Evolutionary conservation across 2,329 filamentous ascomycete genomes (phyloP), one percentile per base, ranked within the genome.

Genomic region (Blastomyces parvus): DNA sequence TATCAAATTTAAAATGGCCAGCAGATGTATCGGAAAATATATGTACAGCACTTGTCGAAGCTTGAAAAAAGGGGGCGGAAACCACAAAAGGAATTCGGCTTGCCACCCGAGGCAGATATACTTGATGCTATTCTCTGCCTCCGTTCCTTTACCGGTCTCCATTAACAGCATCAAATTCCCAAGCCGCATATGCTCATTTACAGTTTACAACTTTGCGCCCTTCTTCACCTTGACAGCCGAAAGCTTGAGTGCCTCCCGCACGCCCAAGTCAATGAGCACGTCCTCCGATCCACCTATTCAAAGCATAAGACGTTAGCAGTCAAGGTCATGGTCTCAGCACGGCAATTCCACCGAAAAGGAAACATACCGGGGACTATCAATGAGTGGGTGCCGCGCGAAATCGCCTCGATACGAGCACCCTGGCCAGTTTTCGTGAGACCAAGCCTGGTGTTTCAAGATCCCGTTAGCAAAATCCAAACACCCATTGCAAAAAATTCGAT

Each of bases 241-340:
- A 46, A 58, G 52, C 58, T 66, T 66, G 33, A 64, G 44, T 5
- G 57, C 64, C 62, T 66, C 60, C 36, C 63, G 55, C 22, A 67
- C 63, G 27, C 59, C 64, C 17, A 67, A 55, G 22, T 67, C 66
- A 30, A 62, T 62, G 44, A 67, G 61, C 17, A 67, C 62, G 44
- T 67, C 66, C 27, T 67, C 66, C 25, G 55, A 61, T 7, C 66
- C 66, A 25, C 66, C 66, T 62, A 36, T 9, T 27, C 25, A 36
- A 25, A n/a, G 27, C 17, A 52, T 17, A 8, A 14, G 8, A 14
- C 3, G 42, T 59, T 22, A 59, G 58, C 27, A 48, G 27, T 19
- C 3, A 50, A 19, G 40, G n/a, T n/a, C n/a, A 33, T 25, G 33
- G 25, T 9, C 36, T 38, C 9, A 38, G 36, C 36, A 38, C 25